Conservation (phyloP, 2,329 filamentous ascomycete species). For the Biscogniauxia sp. region DNA sequence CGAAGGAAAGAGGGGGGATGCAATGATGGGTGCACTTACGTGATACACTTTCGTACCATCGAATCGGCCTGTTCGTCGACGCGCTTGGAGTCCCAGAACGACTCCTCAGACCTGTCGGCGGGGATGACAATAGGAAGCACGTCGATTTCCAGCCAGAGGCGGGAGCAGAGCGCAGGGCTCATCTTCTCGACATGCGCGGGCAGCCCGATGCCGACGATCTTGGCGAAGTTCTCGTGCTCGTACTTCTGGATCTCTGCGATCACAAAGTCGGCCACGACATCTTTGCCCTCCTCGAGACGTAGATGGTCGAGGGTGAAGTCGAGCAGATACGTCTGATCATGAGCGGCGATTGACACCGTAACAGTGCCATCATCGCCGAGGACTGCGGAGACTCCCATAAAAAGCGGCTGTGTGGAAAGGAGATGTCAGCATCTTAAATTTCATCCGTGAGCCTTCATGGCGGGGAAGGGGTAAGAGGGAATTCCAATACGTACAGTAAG, state of each 20-base stretch:
- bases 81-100: slow-evolving; percentile 53
- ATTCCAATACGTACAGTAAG: slow-evolving; percentile 39
- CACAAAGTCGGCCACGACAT: slow-evolving; percentile 58
- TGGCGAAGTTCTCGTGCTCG: slow-evolving; percentile 64
- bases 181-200: slow-evolving; percentile 56
- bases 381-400: slow-evolving; percentile 59
- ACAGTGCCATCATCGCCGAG: slow-evolving; percentile 50
- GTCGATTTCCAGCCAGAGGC: slow-evolving; percentile 74
- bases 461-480: neutral
- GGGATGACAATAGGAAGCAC: slow-evolving; percentile 69
- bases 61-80: slow-evolving; percentile 81
- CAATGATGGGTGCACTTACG: slow-evolving; percentile 44
- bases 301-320: slow-evolving; percentile 68
- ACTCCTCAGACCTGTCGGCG: slow-evolving; percentile 41
- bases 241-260: slow-evolving; percentile 57
- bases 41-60: slow-evolving; percentile 75
- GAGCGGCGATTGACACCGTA: slow-evolving; percentile 65
- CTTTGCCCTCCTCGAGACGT: slow-evolving; percentile 41
- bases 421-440: neutral
- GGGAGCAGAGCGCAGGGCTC: slow-evolving; percentile 65
- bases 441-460: neutral
- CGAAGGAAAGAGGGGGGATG: slow-evolving; percentile 6
- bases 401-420: slow-evolving; percentile 50
- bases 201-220: slow-evolving; percentile 73
- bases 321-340: slow-evolving; percentile 71